Evolutionary conservation across 345 rosid genomes (phyloP).

Genomic region (Odontarrhena argentea): DNA sequence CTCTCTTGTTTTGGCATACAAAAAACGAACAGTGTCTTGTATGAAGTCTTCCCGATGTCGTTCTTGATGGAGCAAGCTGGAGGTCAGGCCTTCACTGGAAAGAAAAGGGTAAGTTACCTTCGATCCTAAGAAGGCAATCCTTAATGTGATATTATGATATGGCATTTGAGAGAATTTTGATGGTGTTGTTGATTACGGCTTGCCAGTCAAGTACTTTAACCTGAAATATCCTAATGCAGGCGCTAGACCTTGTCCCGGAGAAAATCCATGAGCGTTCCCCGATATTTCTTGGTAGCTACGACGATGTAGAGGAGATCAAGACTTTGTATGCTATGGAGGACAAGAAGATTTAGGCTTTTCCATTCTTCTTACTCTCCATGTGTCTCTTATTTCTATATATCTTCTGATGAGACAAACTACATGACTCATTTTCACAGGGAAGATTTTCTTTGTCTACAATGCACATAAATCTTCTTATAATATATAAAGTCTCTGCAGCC

Average conservation of each 20-base stretch:
- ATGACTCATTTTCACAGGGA: conserved; percentile 25
- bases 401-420: conserved; percentile 30
- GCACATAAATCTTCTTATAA: conserved; percentile 18
- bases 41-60: conserved; percentile 98
- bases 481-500: neutral
- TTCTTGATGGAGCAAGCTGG: conserved; percentile 98
- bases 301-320: conserved; percentile 94
- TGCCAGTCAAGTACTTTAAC: conserved; percentile 13
- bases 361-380: conserved; percentile 1
- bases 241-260: conserved; percentile 75
- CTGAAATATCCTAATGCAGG: conserved; percentile 50
- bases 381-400: conserved; percentile 15
- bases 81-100: conserved; percentile 92
- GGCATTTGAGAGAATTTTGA: neutral
- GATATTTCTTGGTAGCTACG: conserved; percentile 90
- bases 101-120: conserved; percentile 61
- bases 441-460: conserved; percentile 18
- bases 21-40: conserved; percentile 62
- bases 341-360: conserved; percentile 40
- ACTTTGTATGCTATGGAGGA: conserved; percentile 68
- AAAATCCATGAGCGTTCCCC: conserved; percentile 91
- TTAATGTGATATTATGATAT: neutral
- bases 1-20: conserved; percentile 3
- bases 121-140: neutral
- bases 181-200: conserved; percentile 3